Evolutionary conservation across 2,329 filamentous ascomycete species (phyloP).

Genomic region (Sordariomycetes sp.): DNA sequence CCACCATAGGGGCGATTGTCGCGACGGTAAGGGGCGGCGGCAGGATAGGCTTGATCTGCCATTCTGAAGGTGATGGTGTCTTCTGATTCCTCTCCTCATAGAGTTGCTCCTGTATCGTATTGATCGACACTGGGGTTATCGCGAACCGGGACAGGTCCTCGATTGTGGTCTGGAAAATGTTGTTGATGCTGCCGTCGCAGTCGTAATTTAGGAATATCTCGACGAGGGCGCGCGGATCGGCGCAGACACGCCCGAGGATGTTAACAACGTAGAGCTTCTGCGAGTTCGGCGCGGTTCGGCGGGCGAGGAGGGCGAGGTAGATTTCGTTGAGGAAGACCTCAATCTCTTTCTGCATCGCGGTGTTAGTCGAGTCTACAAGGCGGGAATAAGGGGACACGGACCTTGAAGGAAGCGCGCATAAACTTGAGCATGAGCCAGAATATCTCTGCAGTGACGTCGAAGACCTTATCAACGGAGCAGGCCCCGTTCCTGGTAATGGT

Average conservation of each 20-base stretch:
- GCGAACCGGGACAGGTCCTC: slow-evolving; percentile 87
- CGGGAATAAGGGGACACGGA: slow-evolving; percentile 14
- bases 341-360: slow-evolving; percentile 62
- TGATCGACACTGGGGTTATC: slow-evolving; percentile 64
- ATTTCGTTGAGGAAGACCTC: slow-evolving; percentile 98
- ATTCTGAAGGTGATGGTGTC: slow-evolving; percentile 51
- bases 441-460: slow-evolving; percentile 91
- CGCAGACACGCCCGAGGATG: slow-evolving; percentile 70
- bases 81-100: slow-evolving; percentile 70
- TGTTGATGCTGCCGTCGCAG: slow-evolving; percentile 88
- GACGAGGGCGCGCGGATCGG: slow-evolving; percentile 77
- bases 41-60: slow-evolving; percentile 75
- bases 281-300: slow-evolving; percentile 70
- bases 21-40: slow-evolving; percentile 77
- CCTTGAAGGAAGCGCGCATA: slow-evolving; percentile 88
- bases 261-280: slow-evolving; percentile 90
- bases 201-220: slow-evolving; percentile 98
- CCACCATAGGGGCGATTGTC: slow-evolving; percentile 49
- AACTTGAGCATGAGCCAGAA: slow-evolving; percentile 97
- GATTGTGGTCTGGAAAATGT: slow-evolving; percentile 91
- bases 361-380: slow-evolving; percentile 12
- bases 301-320: slow-evolving; percentile 82
- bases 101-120: slow-evolving; percentile 64
- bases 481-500: slow-evolving; percentile 91
- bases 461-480: slow-evolving; percentile 82